Evolutionary conservation across 805 yeast genomes (phyloP), one percentile per base, ranked within the genome.

Genomic region (Hanseniaspora osmophila): DNA sequence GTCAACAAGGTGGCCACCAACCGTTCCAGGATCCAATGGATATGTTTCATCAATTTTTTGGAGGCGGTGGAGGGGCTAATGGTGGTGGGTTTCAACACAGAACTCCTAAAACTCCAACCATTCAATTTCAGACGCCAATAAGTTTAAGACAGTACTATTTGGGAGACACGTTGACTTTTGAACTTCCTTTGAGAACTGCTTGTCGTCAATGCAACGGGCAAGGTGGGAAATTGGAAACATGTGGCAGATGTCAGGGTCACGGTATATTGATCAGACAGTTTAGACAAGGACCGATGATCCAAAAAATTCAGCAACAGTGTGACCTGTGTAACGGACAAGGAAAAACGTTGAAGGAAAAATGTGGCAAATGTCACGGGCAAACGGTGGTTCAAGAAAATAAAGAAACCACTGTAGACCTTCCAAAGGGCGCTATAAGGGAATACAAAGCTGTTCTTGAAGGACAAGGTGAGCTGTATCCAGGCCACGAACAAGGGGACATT

Each of bases 271-370:
- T 78, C 7, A 73, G 80, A 46, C 71, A 76, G 43, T 69, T 81
- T 48, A 94, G 88, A 59, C 63, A 90, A 52, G 96, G 85, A 0
- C 94, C 94, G 7, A 84, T 92, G 86, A 67, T 84, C 49, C 97
- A 92, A 63, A 83, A 80, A 49, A 71, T 88, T 53, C 90, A 84
- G 59, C 73, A 78, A 40, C 69, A 71, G 3, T 92, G 98, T 71
- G 86, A 82, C 45, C 64, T 66, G 44, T 92, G 98, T 69, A 64
- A 67, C 10, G 97, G 97, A 33, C 65, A 70, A 40, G 98, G 98
- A 11, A 67, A 75, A 46, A 63, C 69, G 7, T 80, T 85, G 37
- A 66, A 72, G 41, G 67, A 80, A 51, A 70, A 70, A 40, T 92
- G 98, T 67, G 58, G 67, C 15, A 63, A 59, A 32, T 92, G 98